Percentiles rank a stretch among this genome's conserved stretches.
phyloP scores from a whole-genome alignment of 306 rosid genomes.

The Dicorynia guianensis region DNA sequence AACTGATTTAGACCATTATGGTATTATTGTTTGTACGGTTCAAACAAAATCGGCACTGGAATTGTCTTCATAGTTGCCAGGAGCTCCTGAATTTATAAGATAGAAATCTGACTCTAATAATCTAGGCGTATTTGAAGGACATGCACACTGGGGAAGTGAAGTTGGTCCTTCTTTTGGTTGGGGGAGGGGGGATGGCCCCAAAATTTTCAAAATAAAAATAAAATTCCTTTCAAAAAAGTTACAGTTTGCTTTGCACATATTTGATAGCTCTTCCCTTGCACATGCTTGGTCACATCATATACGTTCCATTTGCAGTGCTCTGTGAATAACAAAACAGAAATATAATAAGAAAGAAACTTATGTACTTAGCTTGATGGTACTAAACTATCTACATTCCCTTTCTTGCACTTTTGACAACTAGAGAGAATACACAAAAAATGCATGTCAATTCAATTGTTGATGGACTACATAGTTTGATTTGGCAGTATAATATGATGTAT shows the following conservation, averaged over 20 bases:
- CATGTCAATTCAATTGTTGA: slow-evolving; percentile 31
- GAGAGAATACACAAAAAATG: background rate
- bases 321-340: background rate
- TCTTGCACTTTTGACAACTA: background rate
- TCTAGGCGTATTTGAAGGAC: background rate
- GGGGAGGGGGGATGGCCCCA: too few relatives aligned
- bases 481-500: slow-evolving; percentile 21
- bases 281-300: background rate
- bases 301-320: background rate
- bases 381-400: background rate
- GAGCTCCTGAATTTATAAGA: background rate
- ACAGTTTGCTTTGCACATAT: too few relatives aligned
- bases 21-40: background rate
- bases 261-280: too few relatives aligned
- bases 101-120: background rate
- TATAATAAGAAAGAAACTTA: background rate
- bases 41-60: background rate
- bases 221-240: too few relatives aligned
- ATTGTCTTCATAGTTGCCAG: background rate
- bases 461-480: slow-evolving; percentile 19
- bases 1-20: background rate
- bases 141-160: background rate
- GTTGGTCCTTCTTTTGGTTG: too few relatives aligned
- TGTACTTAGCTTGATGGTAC: background rate
- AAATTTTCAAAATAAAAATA: too few relatives aligned